Evolutionary conservation across 345 rosid genomes (phyloP), one percentile per base, ranked within the genome.

Genomic region (Linum usitatissimum): DNA sequence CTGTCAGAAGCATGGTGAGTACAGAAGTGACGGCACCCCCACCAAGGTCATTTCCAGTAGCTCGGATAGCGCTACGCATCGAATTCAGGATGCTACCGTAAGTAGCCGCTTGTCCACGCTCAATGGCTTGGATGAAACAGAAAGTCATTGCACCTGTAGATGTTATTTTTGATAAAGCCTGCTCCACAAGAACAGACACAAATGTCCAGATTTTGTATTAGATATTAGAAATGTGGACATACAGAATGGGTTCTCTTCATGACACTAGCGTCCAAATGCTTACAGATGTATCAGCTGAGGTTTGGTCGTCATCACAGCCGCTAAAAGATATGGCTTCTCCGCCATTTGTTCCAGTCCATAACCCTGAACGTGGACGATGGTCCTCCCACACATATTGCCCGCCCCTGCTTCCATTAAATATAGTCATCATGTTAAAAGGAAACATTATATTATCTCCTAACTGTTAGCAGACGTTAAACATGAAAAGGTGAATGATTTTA

Each of bases 91-190:
- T 71, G 78, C 78, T 86, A 56, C 92, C 95, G 48, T 91, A 88
- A 21, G 98, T 85, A 36, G 76, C 18, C 12, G 74, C 88, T 23
- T 85, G 80, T 36, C 90, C 74, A n/a, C 68, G 80, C 68, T 91
- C 90, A 63, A 88, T 79, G 0, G 95, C 98, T 84, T 83, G 88
- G 65, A 91, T 91, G 68, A 88, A 88, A 71, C 88, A 86, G 77
- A 73, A 86, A 15, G 96, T 86, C 98, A 88, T 86, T 60, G 96
- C 96, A 60, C 96, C 90, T 0, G 95, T 88, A 3, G 88, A 86
- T 9, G 95, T 86, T 64, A 88, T 77, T 80, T 69, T 83, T 14
- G 98, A 91, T 42, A 88, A 68, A 30, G 95, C 95, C 98, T 88
- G 80, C 62, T 13, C 51, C 55, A 58, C 10, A 9, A 14, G 1